Evolutionary conservation across 2,329 filamentous ascomycete genomes (phyloP).

Genomic region (Clarireedia homoeocarpa): DNA sequence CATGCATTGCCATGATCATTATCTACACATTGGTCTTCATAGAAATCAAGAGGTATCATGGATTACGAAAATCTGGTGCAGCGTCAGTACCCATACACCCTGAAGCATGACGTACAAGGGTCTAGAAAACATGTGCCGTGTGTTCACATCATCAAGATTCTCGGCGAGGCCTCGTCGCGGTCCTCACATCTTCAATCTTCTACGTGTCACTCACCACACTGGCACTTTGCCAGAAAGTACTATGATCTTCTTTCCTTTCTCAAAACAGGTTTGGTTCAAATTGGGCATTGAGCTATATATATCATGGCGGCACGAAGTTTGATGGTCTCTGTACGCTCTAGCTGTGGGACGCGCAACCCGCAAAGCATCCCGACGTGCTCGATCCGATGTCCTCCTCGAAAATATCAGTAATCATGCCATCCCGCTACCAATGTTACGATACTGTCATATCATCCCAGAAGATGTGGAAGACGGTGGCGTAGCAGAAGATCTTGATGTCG

Average conservation of each 20-base stretch:
- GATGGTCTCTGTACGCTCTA: neutral
- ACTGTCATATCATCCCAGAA: neutral
- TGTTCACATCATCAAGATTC: neutral
- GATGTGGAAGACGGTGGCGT: neutral
- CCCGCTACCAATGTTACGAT: neutral
- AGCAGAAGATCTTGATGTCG: neutral
- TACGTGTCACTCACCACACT: neutral
- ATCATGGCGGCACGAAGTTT: neutral
- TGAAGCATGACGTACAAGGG: conserved; percentile 5
- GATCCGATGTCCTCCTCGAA: neutral
- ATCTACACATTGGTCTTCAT: conserved; percentile 2
- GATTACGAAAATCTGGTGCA: neutral
- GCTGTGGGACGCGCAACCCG: neutral
- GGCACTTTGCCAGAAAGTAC: neutral
- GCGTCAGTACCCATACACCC: neutral
- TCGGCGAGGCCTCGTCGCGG: neutral
- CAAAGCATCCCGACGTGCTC: neutral
- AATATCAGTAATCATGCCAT: neutral
- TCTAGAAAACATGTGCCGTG: neutral
- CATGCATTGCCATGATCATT: neutral
- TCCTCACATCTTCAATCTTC: neutral
- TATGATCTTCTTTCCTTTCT: neutral
- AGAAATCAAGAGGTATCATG: neutral
- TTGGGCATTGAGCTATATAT: neutral
- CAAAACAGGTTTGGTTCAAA: neutral